Conservation (phyloP, 148 eudicot species). For the Camellia japonica region DNA sequence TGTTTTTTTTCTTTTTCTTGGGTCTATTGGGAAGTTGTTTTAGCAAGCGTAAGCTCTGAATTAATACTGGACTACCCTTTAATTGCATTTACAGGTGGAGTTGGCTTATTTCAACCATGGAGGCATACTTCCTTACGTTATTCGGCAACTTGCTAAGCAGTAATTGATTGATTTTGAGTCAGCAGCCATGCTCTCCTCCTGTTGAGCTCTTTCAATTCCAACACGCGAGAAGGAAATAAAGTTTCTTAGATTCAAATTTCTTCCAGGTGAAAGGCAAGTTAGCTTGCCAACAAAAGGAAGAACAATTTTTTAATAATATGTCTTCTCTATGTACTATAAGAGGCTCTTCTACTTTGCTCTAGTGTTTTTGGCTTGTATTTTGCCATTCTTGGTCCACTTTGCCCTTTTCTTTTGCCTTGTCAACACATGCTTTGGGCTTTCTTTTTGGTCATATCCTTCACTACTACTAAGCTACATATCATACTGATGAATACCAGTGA, state of each 20-base stretch:
- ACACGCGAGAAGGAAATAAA: slow-evolving; percentile 3
- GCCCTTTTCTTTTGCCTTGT: too few species aligned
- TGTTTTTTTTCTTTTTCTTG: neutral
- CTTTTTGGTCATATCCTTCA: too few species aligned
- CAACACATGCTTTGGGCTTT: too few species aligned
- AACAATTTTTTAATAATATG: neutral
- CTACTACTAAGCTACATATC: too few species aligned
- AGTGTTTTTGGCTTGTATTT: too few species aligned
- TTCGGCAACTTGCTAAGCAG: slow-evolving; percentile 15
- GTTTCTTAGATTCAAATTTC: neutral
- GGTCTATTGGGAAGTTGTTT: neutral
- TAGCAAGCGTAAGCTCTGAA: neutral
- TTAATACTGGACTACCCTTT: neutral
- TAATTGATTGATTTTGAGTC: neutral
- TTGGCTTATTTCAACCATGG: slow-evolving; percentile 17
- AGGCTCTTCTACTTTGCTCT: too few species aligned
- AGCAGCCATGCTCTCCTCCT: neutral
- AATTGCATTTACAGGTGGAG: slow-evolving; percentile 10
- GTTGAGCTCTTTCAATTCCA: neutral
- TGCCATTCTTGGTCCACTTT: too few species aligned
- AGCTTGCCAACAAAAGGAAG: neutral
- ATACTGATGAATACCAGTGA: too few species aligned
- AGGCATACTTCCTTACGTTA: slow-evolving; percentile 17
- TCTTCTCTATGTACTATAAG: too few species aligned
- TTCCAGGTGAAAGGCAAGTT: slow-evolving; percentile 1